These are phyloP conservation scores for Saccharum officinarum DNA, from an alignment of 176 grass and related monocot species.

Conservation along the genomic window DNA sequence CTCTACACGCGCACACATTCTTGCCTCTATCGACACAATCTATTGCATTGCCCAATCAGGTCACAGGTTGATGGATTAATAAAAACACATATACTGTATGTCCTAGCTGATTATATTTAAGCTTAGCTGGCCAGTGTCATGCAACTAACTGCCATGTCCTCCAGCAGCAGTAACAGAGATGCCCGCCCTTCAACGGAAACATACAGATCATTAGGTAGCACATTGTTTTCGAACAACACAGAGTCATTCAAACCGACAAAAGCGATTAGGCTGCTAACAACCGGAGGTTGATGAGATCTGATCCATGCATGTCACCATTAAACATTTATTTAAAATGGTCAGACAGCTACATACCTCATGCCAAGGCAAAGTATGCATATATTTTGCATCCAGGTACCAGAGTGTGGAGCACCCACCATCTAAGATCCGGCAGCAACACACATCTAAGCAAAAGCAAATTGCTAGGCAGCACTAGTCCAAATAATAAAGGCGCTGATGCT, in stretches of 20 bases:
- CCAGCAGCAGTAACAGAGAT: slow-evolving; percentile 16
- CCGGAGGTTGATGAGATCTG: slow-evolving; percentile 22
- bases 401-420: not conserved
- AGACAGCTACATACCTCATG: not conserved
- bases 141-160: slow-evolving; percentile 26
- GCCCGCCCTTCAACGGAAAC: slow-evolving; percentile 26
- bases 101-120: not conserved
- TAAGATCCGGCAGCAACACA: slow-evolving; percentile 23
- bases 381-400: slow-evolving; percentile 33
- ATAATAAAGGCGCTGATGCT: no score
- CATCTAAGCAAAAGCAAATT: not conserved
- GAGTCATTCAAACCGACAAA: not conserved
- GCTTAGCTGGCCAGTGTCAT: slow-evolving; percentile 32
- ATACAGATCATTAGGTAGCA: slow-evolving; percentile 44
- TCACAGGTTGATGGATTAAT: not conserved
- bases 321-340: slow-evolving; percentile 38
- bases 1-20: not conserved
- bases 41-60: slow-evolving; percentile 28
- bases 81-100: not conserved
- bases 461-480: not conserved
- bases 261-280: slow-evolving; percentile 44
- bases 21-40: not conserved
- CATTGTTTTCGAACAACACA: slow-evolving; percentile 32
- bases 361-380: not conserved
- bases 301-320: not conserved